phyloP scores from a whole-genome alignment of 1,139 yeast genomes.

The Pichia sp. region DNA sequence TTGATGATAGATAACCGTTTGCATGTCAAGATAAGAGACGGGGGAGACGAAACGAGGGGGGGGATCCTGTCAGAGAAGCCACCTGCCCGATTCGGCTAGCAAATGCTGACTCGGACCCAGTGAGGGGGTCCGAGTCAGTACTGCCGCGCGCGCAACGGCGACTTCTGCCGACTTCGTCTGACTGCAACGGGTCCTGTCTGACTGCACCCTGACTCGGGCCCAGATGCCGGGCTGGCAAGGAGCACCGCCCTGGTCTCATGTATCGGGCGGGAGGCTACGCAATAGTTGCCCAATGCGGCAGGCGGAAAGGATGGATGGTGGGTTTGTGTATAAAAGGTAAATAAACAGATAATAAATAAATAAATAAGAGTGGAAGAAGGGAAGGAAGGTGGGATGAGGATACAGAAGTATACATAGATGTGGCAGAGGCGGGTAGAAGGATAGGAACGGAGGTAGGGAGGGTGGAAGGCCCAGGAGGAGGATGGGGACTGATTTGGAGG shows the following conservation, averaged over 20 bases:
- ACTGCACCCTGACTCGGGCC: background rate
- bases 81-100: background rate
- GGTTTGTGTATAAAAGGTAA: background rate
- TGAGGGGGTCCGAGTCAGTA: background rate
- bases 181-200: no score
- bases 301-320: background rate
- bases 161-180: background rate
- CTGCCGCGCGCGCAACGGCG: conserved; percentile 1
- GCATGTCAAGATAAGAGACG: background rate
- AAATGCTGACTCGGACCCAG: background rate
- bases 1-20: background rate
- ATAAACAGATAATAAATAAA: background rate
- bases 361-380: background rate
- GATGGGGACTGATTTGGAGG: background rate
- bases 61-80: background rate
- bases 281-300: background rate
- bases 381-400: background rate
- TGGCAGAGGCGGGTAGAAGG: background rate
- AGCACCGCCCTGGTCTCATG: background rate
- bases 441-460: background rate
- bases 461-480: background rate
- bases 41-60: background rate
- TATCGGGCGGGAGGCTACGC: background rate
- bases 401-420: background rate
- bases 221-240: background rate